phyloP scores from a whole-genome alignment of 139 green algal species.

The Closterium sp. region DNA sequence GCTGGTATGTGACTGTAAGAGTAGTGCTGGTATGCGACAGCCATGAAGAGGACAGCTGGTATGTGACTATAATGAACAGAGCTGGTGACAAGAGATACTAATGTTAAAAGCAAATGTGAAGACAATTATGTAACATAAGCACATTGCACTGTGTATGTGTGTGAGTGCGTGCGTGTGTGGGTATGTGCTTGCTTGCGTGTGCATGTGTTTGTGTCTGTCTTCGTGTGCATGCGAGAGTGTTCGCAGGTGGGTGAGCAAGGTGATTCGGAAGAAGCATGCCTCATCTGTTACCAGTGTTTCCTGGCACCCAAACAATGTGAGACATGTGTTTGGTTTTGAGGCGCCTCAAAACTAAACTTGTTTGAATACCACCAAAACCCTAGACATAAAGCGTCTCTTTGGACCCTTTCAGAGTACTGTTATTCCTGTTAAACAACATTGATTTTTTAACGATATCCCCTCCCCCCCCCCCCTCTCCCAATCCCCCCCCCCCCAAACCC shows the following conservation, averaged over 20 bases:
- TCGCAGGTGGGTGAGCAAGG: neutral
- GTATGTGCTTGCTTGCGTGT: neutral
- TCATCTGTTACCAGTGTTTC: constrained; percentile 49
- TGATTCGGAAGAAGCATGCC: constrained; percentile 56
- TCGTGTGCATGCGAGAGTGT: neutral
- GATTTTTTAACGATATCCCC: no score
- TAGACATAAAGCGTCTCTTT: neutral
- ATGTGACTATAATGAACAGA: neutral
- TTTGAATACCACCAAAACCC: no score
- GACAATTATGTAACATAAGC: neutral
- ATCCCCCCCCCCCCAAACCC: neutral
- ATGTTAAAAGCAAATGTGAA: neutral
- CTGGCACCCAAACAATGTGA: constrained; percentile 58
- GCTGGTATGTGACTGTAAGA: no score
- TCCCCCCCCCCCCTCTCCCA: neutral
- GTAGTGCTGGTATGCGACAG: no score
- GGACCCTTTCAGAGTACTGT: neutral
- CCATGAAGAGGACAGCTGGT: no score
- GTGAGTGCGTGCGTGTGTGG: neutral
- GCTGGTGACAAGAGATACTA: neutral
- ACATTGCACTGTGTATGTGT: no score
- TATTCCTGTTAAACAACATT: neutral
- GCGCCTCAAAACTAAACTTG: no score
- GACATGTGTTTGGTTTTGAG: no score
- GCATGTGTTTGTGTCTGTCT: neutral